Conservation (phyloP, 352 stramenopile species). For the Aphanomyces euteiches region DNA sequence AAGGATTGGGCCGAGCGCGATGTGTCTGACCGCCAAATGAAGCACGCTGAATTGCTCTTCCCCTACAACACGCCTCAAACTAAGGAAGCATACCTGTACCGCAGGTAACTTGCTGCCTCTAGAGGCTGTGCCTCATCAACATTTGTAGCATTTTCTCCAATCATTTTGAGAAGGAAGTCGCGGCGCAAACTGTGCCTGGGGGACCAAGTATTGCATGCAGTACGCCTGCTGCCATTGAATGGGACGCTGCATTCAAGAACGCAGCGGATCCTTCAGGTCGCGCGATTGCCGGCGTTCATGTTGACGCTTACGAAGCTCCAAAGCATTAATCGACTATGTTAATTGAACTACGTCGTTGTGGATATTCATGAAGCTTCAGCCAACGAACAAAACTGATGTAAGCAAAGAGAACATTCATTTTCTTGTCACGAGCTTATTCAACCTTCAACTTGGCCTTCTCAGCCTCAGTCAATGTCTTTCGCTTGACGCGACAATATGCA, state of each 20-base stretch:
- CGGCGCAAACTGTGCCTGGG: constrained; percentile 94
- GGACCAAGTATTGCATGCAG: constrained; percentile 98
- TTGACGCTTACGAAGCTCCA: constrained; percentile 85
- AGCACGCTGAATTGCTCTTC: constrained; percentile 92
- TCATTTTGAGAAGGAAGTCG: constrained; percentile 95
- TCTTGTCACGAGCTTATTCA: constrained; percentile 39
- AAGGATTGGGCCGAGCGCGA: constrained; percentile 93
- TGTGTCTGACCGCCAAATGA: constrained; percentile 95
- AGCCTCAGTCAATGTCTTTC: constrained; percentile 49
- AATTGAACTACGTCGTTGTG: not conserved
- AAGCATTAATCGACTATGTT: constrained; percentile 49
- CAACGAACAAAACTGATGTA: not conserved
- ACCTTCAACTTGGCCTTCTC: constrained; percentile 68
- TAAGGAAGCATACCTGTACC: constrained; percentile 96
- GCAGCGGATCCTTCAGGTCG: constrained; percentile 93
- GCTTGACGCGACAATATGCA: constrained; percentile 91
- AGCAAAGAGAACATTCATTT: not conserved
- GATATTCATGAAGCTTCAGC: not conserved
- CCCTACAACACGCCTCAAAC: constrained; percentile 98
- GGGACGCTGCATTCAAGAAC: constrained; percentile 94
- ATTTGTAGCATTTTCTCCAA: constrained; percentile 94
- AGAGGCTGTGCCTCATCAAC: constrained; percentile 34
- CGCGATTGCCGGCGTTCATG: constrained; percentile 92
- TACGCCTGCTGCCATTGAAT: constrained; percentile 96
- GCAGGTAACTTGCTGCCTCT: constrained; percentile 36